Evolutionary conservation across 73 alveolate species (phyloP).

Genomic region (Loxodes magnus): DNA sequence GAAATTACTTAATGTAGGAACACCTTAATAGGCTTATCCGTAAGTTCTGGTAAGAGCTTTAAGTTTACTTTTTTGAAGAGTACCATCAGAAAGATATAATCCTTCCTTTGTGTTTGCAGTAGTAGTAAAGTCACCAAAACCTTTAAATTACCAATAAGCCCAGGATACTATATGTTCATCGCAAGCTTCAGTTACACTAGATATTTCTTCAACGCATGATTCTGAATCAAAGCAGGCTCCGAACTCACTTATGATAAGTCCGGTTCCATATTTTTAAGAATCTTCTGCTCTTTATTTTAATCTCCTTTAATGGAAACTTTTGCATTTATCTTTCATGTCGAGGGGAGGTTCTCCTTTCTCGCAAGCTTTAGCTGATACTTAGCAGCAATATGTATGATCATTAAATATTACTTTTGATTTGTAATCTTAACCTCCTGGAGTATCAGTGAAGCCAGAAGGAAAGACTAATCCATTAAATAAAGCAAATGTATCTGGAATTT

Average conservation of each 20-base stretch:
- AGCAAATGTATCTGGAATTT: conserved; percentile 3
- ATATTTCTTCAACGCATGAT: conserved; percentile 10
- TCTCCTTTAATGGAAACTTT: conserved; percentile 32
- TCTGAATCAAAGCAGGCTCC: conserved; percentile 19
- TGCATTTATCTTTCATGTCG: conserved; percentile 36
- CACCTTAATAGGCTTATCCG: conserved; percentile 13
- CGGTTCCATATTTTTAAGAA: conserved; percentile 1
- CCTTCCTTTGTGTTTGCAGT: conserved; percentile 13
- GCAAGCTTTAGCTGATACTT: conserved; percentile 20
- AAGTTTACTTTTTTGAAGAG: conserved; percentile 5
- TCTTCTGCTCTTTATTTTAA: conserved; percentile 10
- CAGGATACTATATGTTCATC: conserved; percentile 16
- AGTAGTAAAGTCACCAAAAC: conserved; percentile 8
- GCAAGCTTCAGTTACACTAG: conserved; percentile 13
- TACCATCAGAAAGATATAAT: conserved; percentile 15
- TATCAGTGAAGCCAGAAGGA: conserved; percentile 22
- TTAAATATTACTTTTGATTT: background rate
- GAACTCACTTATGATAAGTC: conserved; percentile 18
- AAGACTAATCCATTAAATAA: conserved; percentile 5
- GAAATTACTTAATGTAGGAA: background rate
- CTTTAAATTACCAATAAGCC: conserved; percentile 12
- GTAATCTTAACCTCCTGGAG: conserved; percentile 18
- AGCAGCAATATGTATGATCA: conserved; percentile 15
- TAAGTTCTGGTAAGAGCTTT: conserved; percentile 25
- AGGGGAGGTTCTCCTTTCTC: conserved; percentile 66